phyloP scores from a whole-genome alignment of 1,284 basidiomycete genomes.

The Boletellus deceptivus region DNA sequence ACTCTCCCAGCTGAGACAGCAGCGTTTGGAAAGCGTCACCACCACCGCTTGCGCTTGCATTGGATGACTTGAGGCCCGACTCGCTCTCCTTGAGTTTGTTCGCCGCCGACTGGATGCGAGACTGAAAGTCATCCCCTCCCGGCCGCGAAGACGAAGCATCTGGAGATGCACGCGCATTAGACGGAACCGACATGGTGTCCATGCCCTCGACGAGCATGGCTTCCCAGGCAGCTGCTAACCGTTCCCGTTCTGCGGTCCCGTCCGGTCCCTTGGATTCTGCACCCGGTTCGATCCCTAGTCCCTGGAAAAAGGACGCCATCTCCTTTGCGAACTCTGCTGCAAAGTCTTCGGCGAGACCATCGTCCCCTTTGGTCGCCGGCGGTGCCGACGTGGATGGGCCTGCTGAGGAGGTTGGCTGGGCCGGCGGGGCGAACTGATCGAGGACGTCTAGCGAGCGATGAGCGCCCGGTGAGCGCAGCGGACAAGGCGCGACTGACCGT shows the following conservation, averaged over 20 bases:
- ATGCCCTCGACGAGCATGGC: constrained; percentile 72
- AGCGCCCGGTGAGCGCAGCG: constrained; percentile 4
- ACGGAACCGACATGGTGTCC: constrained; percentile 44
- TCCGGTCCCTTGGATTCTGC: constrained; percentile 17
- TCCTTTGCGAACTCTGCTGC: constrained; percentile 65
- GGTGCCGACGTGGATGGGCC: constrained; percentile 30
- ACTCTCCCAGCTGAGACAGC: constrained; percentile 44
- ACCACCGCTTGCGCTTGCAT: constrained; percentile 6
- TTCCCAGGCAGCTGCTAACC: constrained; percentile 70
- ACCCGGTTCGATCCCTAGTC: constrained; percentile 46
- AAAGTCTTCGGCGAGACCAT: constrained; percentile 23
- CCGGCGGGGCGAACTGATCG: constrained; percentile 42
- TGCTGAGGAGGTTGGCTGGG: constrained; percentile 20
- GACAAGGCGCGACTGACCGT: constrained; percentile 45
- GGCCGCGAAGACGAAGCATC: constrained; percentile 11
- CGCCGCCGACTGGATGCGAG: constrained; percentile 54
- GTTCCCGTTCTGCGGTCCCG: constrained; percentile 35
- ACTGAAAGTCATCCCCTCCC: constrained; percentile 34
- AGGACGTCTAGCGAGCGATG: constrained; percentile 48
- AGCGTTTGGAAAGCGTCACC: constrained; percentile 48
- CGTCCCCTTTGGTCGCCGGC: constrained; percentile 25
- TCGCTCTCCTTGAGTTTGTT: constrained; percentile 78
- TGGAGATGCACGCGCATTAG: constrained; percentile 14
- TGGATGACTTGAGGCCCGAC: constrained; percentile 43
- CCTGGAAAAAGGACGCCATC: constrained; percentile 85